Base-by-base conservation (phyloP, 768 basidiomycete species). In the Boletus subcaerulescens region DNA sequence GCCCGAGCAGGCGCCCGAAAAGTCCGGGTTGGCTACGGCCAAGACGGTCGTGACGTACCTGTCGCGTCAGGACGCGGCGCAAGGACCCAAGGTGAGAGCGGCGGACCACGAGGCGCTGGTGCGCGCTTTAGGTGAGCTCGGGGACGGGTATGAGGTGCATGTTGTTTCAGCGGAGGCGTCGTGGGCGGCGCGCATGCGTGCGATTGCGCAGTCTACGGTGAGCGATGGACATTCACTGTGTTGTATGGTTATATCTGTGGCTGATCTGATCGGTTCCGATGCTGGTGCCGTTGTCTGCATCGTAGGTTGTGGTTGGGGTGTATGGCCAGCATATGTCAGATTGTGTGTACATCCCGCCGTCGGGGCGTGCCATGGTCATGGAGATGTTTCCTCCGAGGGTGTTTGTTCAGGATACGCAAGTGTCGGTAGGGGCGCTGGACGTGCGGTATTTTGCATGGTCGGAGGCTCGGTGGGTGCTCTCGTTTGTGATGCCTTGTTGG, bases 191-290 rank as follows among this genome's bases (percentile, higher is more conserved):
- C 79, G 85, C 48, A 84, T 89, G 78, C 70, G 75, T 11, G 80
- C 86, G 15, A 79, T 91, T 35, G 79, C 81, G 0, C 78, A 81
- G 51, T 89, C 91, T 10, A 85, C 85, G 40, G 87, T 90, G 62
- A 68, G 26, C 13, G 33, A 29, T 29, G 26, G 26, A 29, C 26
- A 29, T 29, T 9, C 26, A 29, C 26, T 29, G 8, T 26, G 26
- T 29, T 9, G 26, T 29, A 9, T 29, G 26, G 26, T 29, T 29
- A 9, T 29, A 9, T 29, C 9, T 9, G 26, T 29, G 33, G 7
- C 33, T 35, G 33, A 35, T 33, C 10, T 33, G 32, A 33, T 33
- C 32, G 32, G 32, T 33, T 24, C 24, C 24, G 24, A 24, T 24
- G 24, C 26, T 29, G 26, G 9, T 29, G 6, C 24, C 13, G 17